phyloP scores from a whole-genome alignment of 192 early-diverging fungal species.

The Coemansia sp. region DNA sequence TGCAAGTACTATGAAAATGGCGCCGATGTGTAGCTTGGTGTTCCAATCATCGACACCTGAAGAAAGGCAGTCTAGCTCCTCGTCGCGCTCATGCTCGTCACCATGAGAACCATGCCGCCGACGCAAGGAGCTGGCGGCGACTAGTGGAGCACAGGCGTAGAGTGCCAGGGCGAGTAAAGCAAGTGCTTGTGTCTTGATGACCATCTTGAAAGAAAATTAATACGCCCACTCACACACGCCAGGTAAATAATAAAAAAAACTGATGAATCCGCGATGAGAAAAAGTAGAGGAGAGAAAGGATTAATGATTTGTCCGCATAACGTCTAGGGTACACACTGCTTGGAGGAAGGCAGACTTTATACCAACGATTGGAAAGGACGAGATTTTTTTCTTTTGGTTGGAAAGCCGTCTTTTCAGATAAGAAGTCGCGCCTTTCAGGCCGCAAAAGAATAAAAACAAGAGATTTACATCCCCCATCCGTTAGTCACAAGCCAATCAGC shows the following conservation, averaged over 20 bases:
- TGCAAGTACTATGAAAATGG: conserved; percentile 59
- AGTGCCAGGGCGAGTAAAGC: background rate
- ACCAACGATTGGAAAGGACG: too few species aligned
- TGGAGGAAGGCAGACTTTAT: background rate
- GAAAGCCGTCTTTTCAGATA: background rate
- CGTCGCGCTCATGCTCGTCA: conserved; percentile 15
- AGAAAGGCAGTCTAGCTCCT: conserved; percentile 35
- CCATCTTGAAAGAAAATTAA: background rate
- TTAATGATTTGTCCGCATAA: conserved; percentile 12
- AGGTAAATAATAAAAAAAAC: background rate
- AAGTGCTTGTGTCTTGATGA: conserved; percentile 1
- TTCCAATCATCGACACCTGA: conserved; percentile 38
- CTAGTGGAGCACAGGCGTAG: background rate
- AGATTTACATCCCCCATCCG: background rate
- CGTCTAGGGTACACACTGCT: conserved; percentile 25
- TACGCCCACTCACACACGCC: background rate
- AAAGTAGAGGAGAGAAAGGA: conserved; percentile 1
- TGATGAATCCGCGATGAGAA: background rate
- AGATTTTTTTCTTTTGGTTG: too few species aligned
- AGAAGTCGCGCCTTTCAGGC: background rate
- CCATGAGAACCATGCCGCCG: conserved; percentile 22
- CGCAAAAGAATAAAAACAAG: background rate
- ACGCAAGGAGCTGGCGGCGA: background rate
- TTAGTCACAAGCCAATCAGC: conserved; percentile 8
- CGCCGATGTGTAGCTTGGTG: conserved; percentile 55